Conservation (phyloP, 257 asterid genomes). For the Nicotiana tabacum region DNA sequence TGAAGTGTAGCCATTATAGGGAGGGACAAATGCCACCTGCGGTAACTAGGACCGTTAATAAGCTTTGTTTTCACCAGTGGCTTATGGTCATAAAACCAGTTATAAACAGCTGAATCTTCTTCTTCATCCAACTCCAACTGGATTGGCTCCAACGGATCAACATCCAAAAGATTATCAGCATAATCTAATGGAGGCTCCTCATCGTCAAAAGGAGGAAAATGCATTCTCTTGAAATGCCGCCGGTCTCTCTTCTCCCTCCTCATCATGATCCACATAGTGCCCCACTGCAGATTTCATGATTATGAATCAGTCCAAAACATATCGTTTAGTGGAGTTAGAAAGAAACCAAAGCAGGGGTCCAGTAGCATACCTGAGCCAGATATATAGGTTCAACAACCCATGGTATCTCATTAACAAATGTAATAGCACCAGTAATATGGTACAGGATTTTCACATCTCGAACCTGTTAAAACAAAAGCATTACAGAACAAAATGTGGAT, state of each 20-base stretch:
- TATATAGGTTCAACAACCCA: conserved; percentile 99
- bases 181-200: conserved; percentile 98
- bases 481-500: conserved; percentile 15
- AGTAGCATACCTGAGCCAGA: conserved; percentile 77
- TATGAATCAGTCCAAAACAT: not conserved
- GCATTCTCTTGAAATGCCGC: conserved; percentile 96
- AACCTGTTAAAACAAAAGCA: conserved; percentile 43
- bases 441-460: conserved; percentile 93
- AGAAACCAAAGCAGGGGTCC: not conserved
- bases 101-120: conserved; percentile 92
- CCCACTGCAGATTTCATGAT: conserved; percentile 61
- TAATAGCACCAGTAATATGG: conserved; percentile 96
- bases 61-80: conserved; percentile 96
- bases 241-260: conserved; percentile 98
- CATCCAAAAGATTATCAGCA: conserved; percentile 94
- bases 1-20: conserved; percentile 98
- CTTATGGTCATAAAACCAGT: conserved; percentile 98
- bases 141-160: conserved; percentile 97
- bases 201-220: conserved; percentile 98
- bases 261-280: conserved; percentile 99
- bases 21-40: conserved; percentile 97
- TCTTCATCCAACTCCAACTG: conserved; percentile 96
- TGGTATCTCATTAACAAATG: conserved; percentile 94
- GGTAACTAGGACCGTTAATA: conserved; percentile 94
- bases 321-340: not conserved